These are phyloP conservation scores for Hyphodiscus hymeniophilus DNA, from an alignment of 495 filamentous ascomycete genomes.

Conservation along the genomic window DNA sequence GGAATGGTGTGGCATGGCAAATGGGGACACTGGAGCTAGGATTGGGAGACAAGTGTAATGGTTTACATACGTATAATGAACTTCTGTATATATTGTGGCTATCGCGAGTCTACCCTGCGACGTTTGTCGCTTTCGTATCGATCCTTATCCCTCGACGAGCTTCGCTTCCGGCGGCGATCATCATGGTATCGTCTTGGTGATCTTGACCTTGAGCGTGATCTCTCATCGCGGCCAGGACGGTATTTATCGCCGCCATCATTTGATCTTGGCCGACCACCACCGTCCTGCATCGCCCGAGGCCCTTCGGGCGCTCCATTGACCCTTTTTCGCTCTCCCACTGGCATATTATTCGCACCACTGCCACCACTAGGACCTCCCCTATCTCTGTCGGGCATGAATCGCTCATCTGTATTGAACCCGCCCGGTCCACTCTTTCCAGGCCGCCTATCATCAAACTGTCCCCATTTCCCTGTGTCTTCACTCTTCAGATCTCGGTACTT, in stretches of 20 bases:
- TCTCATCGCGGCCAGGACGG: slow-evolving; percentile 17
- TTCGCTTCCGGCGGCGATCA: slow-evolving; percentile 52
- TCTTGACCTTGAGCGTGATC: slow-evolving; percentile 29
- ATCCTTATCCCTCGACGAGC: slow-evolving; percentile 52
- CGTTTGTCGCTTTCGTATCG: slow-evolving; percentile 56
- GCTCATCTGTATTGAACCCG: slow-evolving; percentile 51
- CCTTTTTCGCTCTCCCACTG: slow-evolving; percentile 48
- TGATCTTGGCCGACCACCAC: slow-evolving; percentile 24
- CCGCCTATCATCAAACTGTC: slow-evolving; percentile 48
- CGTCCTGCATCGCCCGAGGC: slow-evolving; percentile 24
- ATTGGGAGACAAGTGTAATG: slow-evolving; percentile 2
- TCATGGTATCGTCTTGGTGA: slow-evolving; percentile 41
- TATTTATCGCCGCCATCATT: slow-evolving; percentile 23
- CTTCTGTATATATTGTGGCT: slow-evolving; percentile 7
- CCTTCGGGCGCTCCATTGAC: slow-evolving; percentile 29
- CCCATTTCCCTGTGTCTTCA: slow-evolving; percentile 91
- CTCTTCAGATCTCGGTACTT: slow-evolving; percentile 80
- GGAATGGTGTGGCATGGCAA: neutral
- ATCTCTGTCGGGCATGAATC: slow-evolving; percentile 60
- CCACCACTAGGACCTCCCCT: slow-evolving; percentile 29
- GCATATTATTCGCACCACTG: slow-evolving; percentile 53
- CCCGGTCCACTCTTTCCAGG: slow-evolving; percentile 35
- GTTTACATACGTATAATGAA: neutral
- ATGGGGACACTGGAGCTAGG: too few species aligned
- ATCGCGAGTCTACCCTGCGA: slow-evolving; percentile 44